Evolutionary conservation across 176 grass and related monocot genomes (phyloP), one percentile per base, ranked within the genome.

Genomic region (Panicum miliaceum): DNA sequence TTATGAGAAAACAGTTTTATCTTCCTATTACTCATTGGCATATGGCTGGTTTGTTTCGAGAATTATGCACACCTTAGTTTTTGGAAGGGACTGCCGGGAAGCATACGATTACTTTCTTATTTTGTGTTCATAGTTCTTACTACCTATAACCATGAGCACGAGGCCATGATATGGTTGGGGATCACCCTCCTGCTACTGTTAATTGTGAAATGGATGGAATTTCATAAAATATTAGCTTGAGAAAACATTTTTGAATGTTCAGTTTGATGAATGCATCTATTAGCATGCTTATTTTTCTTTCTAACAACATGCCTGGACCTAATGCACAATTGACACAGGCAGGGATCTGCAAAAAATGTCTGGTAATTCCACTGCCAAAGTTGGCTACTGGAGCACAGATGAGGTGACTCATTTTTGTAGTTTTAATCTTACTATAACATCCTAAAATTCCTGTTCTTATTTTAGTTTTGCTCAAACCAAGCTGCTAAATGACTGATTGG

Each of bases 311-410:
- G 37, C 69, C 52, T 81, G 76, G 54, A 60, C 69, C 50, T 91
- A 93, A 95, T 92, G 92, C 71, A 84, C 75, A 80, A 74, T 80
- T 88, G 67, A 83, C 91, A 86, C 92, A 98, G 89, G 77, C 89
- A 98, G 96, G 91, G 96, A 98, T 94, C 87, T 98, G 86, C 96
- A 98, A 85, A 89, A 88, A 80, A 94, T 98, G 79, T 95, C 91
- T 94, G 89, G 93, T 92, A 98, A 98, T 87, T 73, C 58, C 76
- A 87, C 87, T 34, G 83, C 91, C 77, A 92, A 89, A 94, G 95
- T 98, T 81, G 96, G 93, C 45, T 67, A 92, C 64, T 90, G 90
- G 91, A 95, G 77, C 23, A 78, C 61, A 7, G 68, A 89, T 82
- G 85, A 98, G 91, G 96, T 94, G 82, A 91, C 57, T 76, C 54